Conservation (phyloP, 495 filamentous ascomycete species). For the Penicillium steckii region DNA sequence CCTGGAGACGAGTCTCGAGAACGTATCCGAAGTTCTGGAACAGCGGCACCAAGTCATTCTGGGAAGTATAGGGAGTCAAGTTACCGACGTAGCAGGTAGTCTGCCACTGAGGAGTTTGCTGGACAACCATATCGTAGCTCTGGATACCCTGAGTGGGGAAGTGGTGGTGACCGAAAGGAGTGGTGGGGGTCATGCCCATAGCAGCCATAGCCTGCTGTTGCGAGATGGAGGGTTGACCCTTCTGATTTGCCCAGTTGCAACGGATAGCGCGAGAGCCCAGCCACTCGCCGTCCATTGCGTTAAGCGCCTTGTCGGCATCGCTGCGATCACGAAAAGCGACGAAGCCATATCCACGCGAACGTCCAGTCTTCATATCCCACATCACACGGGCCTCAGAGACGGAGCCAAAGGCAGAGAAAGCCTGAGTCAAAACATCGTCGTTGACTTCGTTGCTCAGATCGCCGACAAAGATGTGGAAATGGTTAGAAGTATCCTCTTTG, state of each 20-base stretch:
- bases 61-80: slow-evolving; percentile 94
- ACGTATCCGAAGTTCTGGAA: slow-evolving; percentile 99
- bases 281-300: slow-evolving; percentile 99
- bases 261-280: slow-evolving; percentile 97
- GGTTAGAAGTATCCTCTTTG: slow-evolving; percentile 98
- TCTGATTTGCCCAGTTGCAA: slow-evolving; percentile 99
- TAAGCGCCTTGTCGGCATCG: slow-evolving; percentile 95
- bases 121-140: slow-evolving; percentile 96
- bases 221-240: slow-evolving; percentile 96
- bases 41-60: slow-evolving; percentile 90
- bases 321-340: slow-evolving; percentile 94
- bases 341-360: slow-evolving; percentile 96
- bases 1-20: slow-evolving; percentile 94
- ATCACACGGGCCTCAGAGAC: slow-evolving; percentile 99
- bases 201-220: slow-evolving; percentile 96
- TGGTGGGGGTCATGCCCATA: slow-evolving; percentile 98
- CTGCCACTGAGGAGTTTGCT: slow-evolving; percentile 98
- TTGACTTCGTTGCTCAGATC: slow-evolving; percentile 99
- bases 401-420: slow-evolving; percentile 93
- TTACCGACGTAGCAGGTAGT: slow-evolving; percentile 99
- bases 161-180: slow-evolving; percentile 94
- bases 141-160: slow-evolving; percentile 96
- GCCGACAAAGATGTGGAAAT: slow-evolving; percentile 99
- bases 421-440: slow-evolving; percentile 90
- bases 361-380: slow-evolving; percentile 99